Evolutionary conservation across 2,329 filamentous ascomycete species (phyloP), one percentile per base, ranked within the genome.

Genomic region (Hymenoscyphus infarciens): DNA sequence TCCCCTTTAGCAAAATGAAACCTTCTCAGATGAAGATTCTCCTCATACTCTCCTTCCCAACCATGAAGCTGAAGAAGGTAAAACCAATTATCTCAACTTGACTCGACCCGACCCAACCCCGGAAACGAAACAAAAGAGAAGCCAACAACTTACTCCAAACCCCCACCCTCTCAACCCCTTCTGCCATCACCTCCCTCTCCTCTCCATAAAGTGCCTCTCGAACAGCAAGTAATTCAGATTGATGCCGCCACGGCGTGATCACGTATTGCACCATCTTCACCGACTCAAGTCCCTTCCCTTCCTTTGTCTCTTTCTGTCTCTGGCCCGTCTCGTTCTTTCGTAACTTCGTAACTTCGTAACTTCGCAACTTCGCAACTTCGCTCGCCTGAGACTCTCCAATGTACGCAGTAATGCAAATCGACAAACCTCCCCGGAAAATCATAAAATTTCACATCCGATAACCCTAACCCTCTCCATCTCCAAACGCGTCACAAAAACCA

Each of bases 201-300:
- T 61, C 65, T 60, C 64, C 63, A 74, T 90, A 92, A 68, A 93
- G 83, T 68, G 88, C 83, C 60, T 78, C 74, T 64, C 89, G 84
- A 60, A 92, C 84, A 57, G 78, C 75, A 62, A 91, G 81, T 64
- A 93, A 83, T 73, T 92, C 88, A 63, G 77, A 73, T 61, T 81
- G 82, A 74, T 84, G 78, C 67, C 88, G 86, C 89, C 89, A 92
- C 38, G 88, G 88, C 61, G 88, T 91, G 71, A 89, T 86, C 66
- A 88, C 81, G 76, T 90, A 91, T 72, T 87, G 85, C 31, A 88
- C 85, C 87, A 89, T 90, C 11, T 22, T 61, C 38, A 31, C 29
- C 29, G 29, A 31, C 29, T 31, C 29, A 31, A 16, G 45, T 11
- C 7, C 56, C 52, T 16, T 16, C n/a, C 25, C 29, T 25, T n/a